Base-by-base conservation (phyloP, 2,329 filamentous ascomycete genomes). In the Aureobasidium uvarum region DNA sequence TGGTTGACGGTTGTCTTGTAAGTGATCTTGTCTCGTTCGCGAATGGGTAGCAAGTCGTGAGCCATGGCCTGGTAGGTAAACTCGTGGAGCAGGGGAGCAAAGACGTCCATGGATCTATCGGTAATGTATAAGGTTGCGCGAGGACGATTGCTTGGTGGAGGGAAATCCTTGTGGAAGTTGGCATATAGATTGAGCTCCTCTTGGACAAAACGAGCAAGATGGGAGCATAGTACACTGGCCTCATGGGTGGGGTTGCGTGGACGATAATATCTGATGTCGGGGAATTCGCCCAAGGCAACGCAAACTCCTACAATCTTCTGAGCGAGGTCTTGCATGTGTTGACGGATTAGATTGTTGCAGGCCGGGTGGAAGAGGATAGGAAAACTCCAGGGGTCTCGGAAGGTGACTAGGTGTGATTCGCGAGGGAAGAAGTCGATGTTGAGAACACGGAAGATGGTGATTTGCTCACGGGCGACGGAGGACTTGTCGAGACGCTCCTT, bases 61-160 rank as follows among this genome's bases (percentile, higher is more conserved):
- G 92, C 94, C 94, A 99, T 98, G 59, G 95, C 92, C 77, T 99
- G 95, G 75, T 98, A 99, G 14, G 95, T 97, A 75, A 99, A 97
- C 73, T 99, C 95, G 77, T 99, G 95, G 4, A 98, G 75, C 13
- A 98, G 79, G 1, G 95, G 95, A 0, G 94, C 88, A 79, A 89
- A 86, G 3, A 97, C 78, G 75, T 99, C 95, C 89, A 99, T 95
- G 8, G 92, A 91, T 68, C 95, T 86, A 76, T 98, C 95, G 1
- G 92, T 91, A 67, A 99, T 89, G 72, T 96, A 81, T 0, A 99
- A 84, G 0, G 92, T 86, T 45, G 91, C 91, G 69, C 91, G 89
- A 7, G 93, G 94, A 62, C 94, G 83, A 59, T 86, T 84, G 10
- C 86, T 86, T n/a, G 83, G 87, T 0, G 93, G 90, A 1, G 94